A percentile compares a stretch with the other conserved stretches of the same genome.
These are phyloP conservation scores for Cyathus striatus DNA, from an alignment of 768 basidiomycete species.

Conservation along the genomic window DNA sequence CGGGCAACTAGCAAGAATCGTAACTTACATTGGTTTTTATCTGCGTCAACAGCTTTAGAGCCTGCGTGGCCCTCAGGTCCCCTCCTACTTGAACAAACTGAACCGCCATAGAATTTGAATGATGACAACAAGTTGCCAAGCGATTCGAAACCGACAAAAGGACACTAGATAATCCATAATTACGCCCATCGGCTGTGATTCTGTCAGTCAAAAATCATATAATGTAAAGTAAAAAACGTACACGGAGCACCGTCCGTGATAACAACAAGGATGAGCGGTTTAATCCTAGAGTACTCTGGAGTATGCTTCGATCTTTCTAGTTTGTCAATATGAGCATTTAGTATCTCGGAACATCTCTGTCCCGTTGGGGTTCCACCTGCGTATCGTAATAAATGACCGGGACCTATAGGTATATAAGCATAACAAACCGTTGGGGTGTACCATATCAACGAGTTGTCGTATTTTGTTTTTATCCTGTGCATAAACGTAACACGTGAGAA, in stretches of 20 bases:
- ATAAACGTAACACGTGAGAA: background rate
- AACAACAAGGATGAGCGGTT: background rate
- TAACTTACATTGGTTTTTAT: background rate
- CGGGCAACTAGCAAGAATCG: background rate
- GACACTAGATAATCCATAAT: background rate
- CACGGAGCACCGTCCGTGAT: background rate
- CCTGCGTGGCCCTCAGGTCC: background rate
- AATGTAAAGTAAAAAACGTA: background rate
- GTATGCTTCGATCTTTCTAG: background rate
- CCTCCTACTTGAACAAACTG: conserved; percentile 7
- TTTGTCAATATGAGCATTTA: background rate
- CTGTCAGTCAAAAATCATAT: background rate
- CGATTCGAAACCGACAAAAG: background rate
- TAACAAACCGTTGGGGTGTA: no score
- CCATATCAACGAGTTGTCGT: no score
- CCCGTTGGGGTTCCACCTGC: background rate
- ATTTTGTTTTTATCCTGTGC: no score
- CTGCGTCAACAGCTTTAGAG: background rate
- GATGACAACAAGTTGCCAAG: conserved; percentile 1
- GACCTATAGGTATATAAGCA: no score
- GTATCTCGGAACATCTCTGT: background rate
- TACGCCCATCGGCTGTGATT: background rate
- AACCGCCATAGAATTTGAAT: conserved; percentile 6
- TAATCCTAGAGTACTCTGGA: background rate
- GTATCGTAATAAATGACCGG: no score